Evolutionary conservation across 768 basidiomycete genomes (phyloP).

Genomic region (Phylloporus sp.): DNA sequence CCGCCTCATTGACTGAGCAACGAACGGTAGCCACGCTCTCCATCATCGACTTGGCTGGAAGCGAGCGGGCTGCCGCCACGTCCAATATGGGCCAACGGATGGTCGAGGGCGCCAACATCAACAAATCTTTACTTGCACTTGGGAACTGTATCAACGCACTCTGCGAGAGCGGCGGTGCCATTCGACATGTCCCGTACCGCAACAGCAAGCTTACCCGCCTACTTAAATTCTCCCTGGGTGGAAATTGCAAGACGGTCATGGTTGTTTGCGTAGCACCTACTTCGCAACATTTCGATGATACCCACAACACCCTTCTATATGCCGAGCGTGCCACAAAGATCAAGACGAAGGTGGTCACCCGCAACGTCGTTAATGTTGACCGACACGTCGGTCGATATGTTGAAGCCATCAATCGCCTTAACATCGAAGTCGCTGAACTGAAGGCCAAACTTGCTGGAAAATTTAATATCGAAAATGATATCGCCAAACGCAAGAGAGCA

Average conservation of each 20-base stretch:
- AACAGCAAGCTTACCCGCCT: constrained; percentile 98
- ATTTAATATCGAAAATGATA: constrained; percentile 55
- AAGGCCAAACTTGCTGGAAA: constrained; percentile 81
- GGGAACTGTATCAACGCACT: constrained; percentile 99
- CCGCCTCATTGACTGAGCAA: constrained; percentile 77
- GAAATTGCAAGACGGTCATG: constrained; percentile 99
- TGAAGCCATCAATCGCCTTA: constrained; percentile 87
- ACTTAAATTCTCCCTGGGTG: constrained; percentile 95
- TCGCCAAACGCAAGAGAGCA: constrained; percentile 58
- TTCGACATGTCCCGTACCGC: constrained; percentile 91
- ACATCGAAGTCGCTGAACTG: constrained; percentile 76
- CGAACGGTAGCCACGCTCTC: constrained; percentile 87
- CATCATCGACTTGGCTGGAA: constrained; percentile 97
- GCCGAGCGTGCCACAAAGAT: constrained; percentile 98
- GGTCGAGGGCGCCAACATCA: constrained; percentile 99
- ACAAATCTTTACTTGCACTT: constrained; percentile 94
- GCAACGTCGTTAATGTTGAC: constrained; percentile 93
- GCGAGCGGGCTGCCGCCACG: constrained; percentile 94
- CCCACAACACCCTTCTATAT: constrained; percentile 96
- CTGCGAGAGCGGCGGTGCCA: constrained; percentile 85
- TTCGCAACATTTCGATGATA: constrained; percentile 95
- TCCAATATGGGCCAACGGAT: constrained; percentile 97
- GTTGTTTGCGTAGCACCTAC: constrained; percentile 97
- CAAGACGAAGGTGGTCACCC: constrained; percentile 93
- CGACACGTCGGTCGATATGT: constrained; percentile 94